Base-by-base conservation (phyloP, 352 stramenopile species). In the Phytopythium vexans region DNA sequence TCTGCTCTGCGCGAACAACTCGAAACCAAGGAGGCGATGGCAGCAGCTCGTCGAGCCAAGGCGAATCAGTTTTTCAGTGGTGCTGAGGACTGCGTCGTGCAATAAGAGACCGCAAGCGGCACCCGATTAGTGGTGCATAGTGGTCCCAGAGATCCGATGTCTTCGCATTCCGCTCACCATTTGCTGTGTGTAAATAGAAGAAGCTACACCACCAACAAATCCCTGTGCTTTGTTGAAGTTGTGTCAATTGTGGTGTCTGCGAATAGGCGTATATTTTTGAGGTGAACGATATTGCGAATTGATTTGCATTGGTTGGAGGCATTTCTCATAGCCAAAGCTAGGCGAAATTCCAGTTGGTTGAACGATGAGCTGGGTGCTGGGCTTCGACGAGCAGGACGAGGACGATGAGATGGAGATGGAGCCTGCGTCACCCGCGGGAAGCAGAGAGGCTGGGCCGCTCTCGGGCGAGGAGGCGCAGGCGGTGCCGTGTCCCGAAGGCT, bases 71-170 rank as follows among this genome's bases (percentile, higher is more conserved):
- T 77, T 44, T 72, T 77, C 46, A n/a, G 33, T 43, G 43, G 72
- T 43, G 55, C 49, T 56, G 72, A 92, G 21, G 78, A 92, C 45
- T 92, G 78, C 45, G 58, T 74, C 10, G 49, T 89, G 7, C 72
- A 86, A 52, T 77, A 35, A 64, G 4, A n/a, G 21, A 27, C 21
- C 21, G 2, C 21, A 27, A 27, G 21, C 21, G 21, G 21, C 21
- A 27, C 21, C 21, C 21, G 21, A 27, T 27, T 27, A 27, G 21
- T 27, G 21, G 21, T 27, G 21, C 21, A 27, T 27, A 27, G 21
- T 2, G 21, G 21, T 27, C 21, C 21, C 21, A 27, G 21, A 27
- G 21, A 27, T 27, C 21, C 21, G 21, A 27, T 27, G 21, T 27
- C 21, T 27, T 27, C 21, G 21, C 21, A 27, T 27, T 27, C 21